Evolutionary conservation across 2,329 filamentous ascomycete species (phyloP).

Genomic region (Xylariaceae sp.): DNA sequence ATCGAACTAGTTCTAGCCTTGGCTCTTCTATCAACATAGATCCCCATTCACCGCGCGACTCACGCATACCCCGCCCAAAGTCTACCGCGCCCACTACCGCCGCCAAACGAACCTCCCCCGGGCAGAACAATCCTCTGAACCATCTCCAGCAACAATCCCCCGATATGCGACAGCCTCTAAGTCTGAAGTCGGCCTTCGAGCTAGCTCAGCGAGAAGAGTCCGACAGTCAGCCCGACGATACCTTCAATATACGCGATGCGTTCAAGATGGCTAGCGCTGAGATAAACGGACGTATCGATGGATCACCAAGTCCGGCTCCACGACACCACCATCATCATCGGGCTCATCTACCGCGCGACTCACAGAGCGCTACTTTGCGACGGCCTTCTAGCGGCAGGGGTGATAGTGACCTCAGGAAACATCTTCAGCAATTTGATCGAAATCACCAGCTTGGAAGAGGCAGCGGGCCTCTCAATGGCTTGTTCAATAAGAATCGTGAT

Average conservation of each 20-base stretch:
- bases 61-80: slow-evolving; percentile 34
- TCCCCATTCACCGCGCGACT: slow-evolving; percentile 27
- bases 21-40: slow-evolving; percentile 16
- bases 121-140: slow-evolving; percentile 6
- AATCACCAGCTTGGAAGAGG: slow-evolving; percentile 31
- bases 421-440: slow-evolving; percentile 37
- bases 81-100: slow-evolving; percentile 6
- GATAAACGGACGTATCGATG: slow-evolving; percentile 32
- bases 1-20: slow-evolving; percentile 12
- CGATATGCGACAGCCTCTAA: slow-evolving; percentile 35
- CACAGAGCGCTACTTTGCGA: slow-evolving; percentile 14
- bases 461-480: slow-evolving; percentile 33
- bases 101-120: slow-evolving; percentile 4
- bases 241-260: slow-evolving; percentile 29
- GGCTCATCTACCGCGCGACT: slow-evolving; percentile 27
- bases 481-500: slow-evolving; percentile 41
- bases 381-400: slow-evolving; percentile 30
- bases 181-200: slow-evolving; percentile 32
- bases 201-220: slow-evolving; percentile 31
- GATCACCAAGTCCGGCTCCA: slow-evolving; percentile 38
- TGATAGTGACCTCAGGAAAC: slow-evolving; percentile 36
- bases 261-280: slow-evolving; percentile 35
- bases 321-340: too few relatives aligned
- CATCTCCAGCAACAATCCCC: slow-evolving; percentile 9
- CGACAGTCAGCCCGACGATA: slow-evolving; percentile 27